Percentiles rank a stretch among this genome's conserved stretches.
Conservation (phyloP, 2,329 filamentous ascomycete species). For the Apiospora koreana region DNA sequence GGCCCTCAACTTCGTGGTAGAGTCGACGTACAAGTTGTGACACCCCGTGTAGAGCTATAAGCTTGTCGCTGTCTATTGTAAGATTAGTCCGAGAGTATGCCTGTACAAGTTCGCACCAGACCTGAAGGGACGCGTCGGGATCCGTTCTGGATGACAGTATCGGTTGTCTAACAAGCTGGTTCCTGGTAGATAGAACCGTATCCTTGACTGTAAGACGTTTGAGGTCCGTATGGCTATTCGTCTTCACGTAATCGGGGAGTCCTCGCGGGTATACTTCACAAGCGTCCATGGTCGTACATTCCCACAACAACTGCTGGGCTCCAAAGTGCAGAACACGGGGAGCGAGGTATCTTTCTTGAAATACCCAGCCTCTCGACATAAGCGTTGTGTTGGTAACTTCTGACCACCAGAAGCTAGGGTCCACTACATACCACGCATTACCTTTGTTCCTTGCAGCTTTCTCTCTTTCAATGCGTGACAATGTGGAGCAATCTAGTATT, state of each 20-base stretch:
- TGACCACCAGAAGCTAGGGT: slow-evolving; percentile 11
- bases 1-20: background rate
- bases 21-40: background rate
- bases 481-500: no score
- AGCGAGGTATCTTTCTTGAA: slow-evolving; percentile 8
- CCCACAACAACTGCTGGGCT: background rate
- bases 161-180: background rate
- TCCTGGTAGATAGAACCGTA: background rate
- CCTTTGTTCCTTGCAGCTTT: no score
- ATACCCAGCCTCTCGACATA: slow-evolving; percentile 10
- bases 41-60: slow-evolving; percentile 11
- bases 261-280: slow-evolving; percentile 12
- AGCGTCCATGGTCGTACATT: slow-evolving; percentile 11
- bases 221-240: slow-evolving; percentile 7
- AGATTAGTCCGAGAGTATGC: slow-evolving; percentile 12
- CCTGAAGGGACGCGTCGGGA: background rate
- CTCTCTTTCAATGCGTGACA: no score
- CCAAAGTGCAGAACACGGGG: slow-evolving; percentile 5
- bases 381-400: slow-evolving; percentile 11
- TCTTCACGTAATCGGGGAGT: background rate
- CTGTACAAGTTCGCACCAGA: slow-evolving; percentile 12
- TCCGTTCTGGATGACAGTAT: no score
- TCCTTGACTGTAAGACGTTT: background rate
- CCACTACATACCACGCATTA: background rate
- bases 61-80: slow-evolving; percentile 5